Evolutionary conservation across 768 basidiomycete genomes (phyloP).

Genomic region (Naganishia vishniacii): DNA sequence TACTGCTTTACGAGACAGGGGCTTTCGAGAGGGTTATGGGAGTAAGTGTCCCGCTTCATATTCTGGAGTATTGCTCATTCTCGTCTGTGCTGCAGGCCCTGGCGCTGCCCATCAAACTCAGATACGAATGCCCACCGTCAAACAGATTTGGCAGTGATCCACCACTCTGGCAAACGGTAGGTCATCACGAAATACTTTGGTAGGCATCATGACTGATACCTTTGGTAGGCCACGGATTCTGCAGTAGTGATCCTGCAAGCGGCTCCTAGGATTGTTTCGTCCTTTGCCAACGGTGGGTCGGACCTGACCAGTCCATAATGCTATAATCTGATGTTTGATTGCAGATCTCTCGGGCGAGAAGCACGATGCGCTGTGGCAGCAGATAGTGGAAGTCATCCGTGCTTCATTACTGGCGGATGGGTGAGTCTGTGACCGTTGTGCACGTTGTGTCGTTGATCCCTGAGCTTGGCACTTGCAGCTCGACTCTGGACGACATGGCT

Average conservation of each 20-base stretch:
- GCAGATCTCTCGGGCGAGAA: conserved; percentile 50
- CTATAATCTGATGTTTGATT: too few relatives aligned
- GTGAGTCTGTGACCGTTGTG: conserved; percentile 7
- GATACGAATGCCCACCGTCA: conserved; percentile 86
- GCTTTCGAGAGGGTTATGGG: conserved; percentile 77
- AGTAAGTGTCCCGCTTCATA: conserved; percentile 55
- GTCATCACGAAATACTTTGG: background rate
- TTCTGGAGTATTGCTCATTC: background rate
- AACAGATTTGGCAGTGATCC: conserved; percentile 79
- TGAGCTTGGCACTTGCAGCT: conserved; percentile 35
- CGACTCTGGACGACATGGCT: conserved; percentile 46
- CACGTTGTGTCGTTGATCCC: background rate
- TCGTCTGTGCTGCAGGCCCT: conserved; percentile 58
- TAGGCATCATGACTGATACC: background rate
- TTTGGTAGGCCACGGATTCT: background rate
- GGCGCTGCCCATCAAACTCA: conserved; percentile 83
- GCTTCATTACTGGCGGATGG: conserved; percentile 37
- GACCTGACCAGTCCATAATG: background rate
- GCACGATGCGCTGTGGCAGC: conserved; percentile 77
- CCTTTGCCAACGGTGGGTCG: background rate
- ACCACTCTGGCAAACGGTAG: conserved; percentile 92
- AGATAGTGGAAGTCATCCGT: conserved; percentile 47
- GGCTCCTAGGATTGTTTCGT: conserved; percentile 4
- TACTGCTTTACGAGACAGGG: conserved; percentile 68
- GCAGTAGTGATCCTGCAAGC: background rate